phyloP scores from a whole-genome alignment of 129 eudicot genomes.

The Arctium minus region DNA sequence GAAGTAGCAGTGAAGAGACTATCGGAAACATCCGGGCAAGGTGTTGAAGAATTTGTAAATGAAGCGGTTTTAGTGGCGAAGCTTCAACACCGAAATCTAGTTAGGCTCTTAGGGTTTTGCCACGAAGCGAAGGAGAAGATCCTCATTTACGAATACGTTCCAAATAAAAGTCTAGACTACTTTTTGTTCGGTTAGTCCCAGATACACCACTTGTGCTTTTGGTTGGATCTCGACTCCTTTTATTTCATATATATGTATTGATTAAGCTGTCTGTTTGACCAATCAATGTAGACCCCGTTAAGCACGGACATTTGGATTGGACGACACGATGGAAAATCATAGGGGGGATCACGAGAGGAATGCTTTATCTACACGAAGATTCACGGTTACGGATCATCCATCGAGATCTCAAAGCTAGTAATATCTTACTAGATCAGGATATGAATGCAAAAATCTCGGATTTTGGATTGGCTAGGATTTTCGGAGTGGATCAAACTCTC shows the following conservation, averaged over 20 bases:
- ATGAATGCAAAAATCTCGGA: conserved; percentile 38
- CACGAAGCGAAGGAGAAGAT: conserved; percentile 32
- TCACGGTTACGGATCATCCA: conserved; percentile 37
- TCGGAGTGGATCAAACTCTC: conserved; percentile 36
- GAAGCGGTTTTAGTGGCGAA: conserved; percentile 32
- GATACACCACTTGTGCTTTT: background rate
- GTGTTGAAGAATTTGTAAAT: conserved; percentile 28
- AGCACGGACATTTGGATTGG: conserved; percentile 31
- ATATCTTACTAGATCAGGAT: conserved; percentile 29
- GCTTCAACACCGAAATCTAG: conserved; percentile 43
- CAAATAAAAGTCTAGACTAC: conserved; percentile 36
- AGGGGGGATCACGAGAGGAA: conserved; percentile 39
- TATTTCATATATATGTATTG: background rate
- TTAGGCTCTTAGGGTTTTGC: conserved; percentile 32
- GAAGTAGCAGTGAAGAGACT: conserved; percentile 41
- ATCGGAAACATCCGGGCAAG: conserved; percentile 33
- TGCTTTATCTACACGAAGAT: conserved; percentile 38
- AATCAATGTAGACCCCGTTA: conserved; percentile 19
- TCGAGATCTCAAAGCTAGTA: conserved; percentile 44
- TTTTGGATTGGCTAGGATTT: conserved; percentile 36
- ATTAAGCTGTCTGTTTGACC: conserved; percentile 6
- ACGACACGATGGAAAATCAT: conserved; percentile 25
- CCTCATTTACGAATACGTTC: conserved; percentile 31
- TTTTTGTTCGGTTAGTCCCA: conserved; percentile 33
- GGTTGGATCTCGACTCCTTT: background rate